These are phyloP conservation scores for Thelonectria rubi DNA, from an alignment of 2,329 filamentous ascomycete species.

Conservation along the genomic window DNA sequence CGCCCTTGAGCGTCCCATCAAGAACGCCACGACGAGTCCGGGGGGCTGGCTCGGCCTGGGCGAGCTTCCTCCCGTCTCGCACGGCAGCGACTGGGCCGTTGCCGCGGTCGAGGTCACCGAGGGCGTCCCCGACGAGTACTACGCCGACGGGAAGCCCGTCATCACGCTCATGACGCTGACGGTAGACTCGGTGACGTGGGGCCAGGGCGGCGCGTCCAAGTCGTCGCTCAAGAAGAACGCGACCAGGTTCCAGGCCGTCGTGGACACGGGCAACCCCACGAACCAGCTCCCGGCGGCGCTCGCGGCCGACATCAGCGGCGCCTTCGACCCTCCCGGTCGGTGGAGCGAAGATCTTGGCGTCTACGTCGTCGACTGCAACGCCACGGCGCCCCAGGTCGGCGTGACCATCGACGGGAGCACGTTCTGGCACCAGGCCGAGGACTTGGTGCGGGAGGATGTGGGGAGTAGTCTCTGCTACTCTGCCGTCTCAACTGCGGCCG, in stretches of 20 bases:
- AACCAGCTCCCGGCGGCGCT: conserved; percentile 52
- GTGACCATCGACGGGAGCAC: conserved; percentile 50
- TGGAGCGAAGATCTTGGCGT: conserved; percentile 42
- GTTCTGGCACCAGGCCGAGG: conserved; percentile 43
- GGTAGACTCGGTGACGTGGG: conserved; percentile 27
- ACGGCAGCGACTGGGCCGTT: conserved; percentile 26
- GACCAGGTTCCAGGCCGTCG: conserved; percentile 50
- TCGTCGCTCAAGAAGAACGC: conserved; percentile 34
- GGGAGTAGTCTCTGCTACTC: conserved; percentile 28
- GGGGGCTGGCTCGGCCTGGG: conserved; percentile 36
- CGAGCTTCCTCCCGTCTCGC: conserved; percentile 29
- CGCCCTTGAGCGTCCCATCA: conserved; percentile 28
- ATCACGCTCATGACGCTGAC: conserved; percentile 33
- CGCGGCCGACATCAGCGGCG: conserved; percentile 48
- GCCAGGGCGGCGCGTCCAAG: conserved; percentile 3
- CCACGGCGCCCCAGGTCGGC: conserved; percentile 51
- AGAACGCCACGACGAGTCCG: conserved; percentile 17
- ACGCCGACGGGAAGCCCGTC: conserved; percentile 14
- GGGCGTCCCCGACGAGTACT: conserved; percentile 28
- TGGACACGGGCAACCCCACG: conserved; percentile 55
- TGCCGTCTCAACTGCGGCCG: conserved; percentile 8
- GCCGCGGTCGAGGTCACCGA: conserved; percentile 33
- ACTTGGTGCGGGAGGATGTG: conserved; percentile 40
- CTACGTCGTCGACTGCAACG: conserved; percentile 54
- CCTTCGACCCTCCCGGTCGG: conserved; percentile 53